Evolutionary conservation across 352 stramenopile genomes (phyloP), one percentile per base, ranked within the genome.

Genomic region (Phytophthora chlamydospora): DNA sequence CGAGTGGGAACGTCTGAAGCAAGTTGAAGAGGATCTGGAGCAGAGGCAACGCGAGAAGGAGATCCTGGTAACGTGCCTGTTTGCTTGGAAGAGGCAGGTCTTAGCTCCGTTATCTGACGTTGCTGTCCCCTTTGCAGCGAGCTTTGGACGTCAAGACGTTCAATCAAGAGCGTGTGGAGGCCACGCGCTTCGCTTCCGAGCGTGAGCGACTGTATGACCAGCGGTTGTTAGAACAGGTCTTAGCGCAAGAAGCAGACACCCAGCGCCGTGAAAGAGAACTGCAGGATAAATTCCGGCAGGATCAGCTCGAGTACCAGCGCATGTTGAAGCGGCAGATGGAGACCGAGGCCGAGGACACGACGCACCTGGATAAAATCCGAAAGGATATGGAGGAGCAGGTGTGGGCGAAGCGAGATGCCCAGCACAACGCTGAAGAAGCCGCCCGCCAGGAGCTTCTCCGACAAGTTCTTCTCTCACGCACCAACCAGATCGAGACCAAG

Each of bases 311-410:
- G 52, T 91, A 90, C 58, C 85, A 94, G 59, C 52, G 48, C 9
- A 90, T 90, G 79, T 61, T 94, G 6, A 75, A 81, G 17, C 71
- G 76, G 33, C 85, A 94, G 70, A 91, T 92, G 79, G 81, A 86
- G 35, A 75, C 73, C 10, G 79, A 92, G 33, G 82, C 78, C 7
- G 81, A 91, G 56, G 83, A 94, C 39, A 60, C 77, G 34, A 85
- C 81, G 24, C 69, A 80, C 17, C 41, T 90, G 40, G 83, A 91
- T 53, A 78, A 82, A 19, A 84, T 94, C 45, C 83, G 85, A 14
- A 81, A 88, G 32, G 78, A 91, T n/a, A 91, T 93, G 83, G 85
- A 94, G 49, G 68, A 88, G 17, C 52, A 85, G 21, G 83, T 94
- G 11, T 92, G 85, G 85, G 74, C 75, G 6, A 91, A 91, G 58